Evolutionary conservation across 2,329 filamentous ascomycete genomes (phyloP).

Genomic region (Fusarium sp.): DNA sequence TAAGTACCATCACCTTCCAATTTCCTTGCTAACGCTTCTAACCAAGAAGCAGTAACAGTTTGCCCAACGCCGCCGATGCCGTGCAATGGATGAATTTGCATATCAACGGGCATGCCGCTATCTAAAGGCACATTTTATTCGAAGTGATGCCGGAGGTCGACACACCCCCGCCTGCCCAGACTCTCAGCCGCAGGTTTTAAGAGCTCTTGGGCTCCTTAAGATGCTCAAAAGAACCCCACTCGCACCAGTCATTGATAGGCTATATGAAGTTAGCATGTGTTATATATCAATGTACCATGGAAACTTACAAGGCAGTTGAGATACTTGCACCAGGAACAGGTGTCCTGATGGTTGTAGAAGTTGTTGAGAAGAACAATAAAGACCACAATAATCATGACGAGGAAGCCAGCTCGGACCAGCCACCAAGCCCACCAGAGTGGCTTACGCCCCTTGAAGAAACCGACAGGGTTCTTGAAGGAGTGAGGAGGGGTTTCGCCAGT

Average conservation of each 20-base stretch:
- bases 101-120: constrained; percentile 22
- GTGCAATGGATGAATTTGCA: constrained; percentile 42
- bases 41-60: constrained; percentile 20
- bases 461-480: constrained; percentile 71
- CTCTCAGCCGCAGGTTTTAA: neutral
- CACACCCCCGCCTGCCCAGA: neutral
- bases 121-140: constrained; percentile 12
- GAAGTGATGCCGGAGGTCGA: neutral
- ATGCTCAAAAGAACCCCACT: constrained; percentile 56
- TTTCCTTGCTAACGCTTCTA: constrained; percentile 7
- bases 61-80: constrained; percentile 50
- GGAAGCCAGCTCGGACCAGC: constrained; percentile 80
- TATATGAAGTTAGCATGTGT: constrained; percentile 49
- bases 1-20: constrained; percentile 3
- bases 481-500: constrained; percentile 60
- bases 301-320: constrained; percentile 87
- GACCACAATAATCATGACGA: constrained; percentile 83
- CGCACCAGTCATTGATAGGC: constrained; percentile 76
- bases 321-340: constrained; percentile 94
- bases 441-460: constrained; percentile 93
- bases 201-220: constrained; percentile 2
- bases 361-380: constrained; percentile 91
- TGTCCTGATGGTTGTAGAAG: constrained; percentile 80
- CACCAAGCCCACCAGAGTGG: constrained; percentile 98
- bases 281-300: neutral